phyloP scores from a whole-genome alignment of 139 green algal genomes.

The Monoraphidium neglectum region DNA sequence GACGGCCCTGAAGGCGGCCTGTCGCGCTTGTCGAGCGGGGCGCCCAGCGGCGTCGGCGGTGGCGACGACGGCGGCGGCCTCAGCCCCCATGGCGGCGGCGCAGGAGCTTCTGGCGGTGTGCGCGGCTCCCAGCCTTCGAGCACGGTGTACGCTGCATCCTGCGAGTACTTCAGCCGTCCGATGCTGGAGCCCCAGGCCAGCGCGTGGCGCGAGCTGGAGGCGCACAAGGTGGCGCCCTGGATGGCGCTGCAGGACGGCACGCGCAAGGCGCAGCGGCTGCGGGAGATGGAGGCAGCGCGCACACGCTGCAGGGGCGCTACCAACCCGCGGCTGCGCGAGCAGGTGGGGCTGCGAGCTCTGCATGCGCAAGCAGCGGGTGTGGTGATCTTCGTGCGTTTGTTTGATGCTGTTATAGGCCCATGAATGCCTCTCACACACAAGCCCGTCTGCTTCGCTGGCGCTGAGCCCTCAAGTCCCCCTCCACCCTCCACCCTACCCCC shows the following conservation, averaged over 20 bases:
- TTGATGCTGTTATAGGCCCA: not conserved
- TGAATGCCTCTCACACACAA: no score
- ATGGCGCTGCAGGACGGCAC: conserved; percentile 32
- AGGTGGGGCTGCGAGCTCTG: conserved; percentile 31
- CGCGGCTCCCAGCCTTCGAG: conserved; percentile 45
- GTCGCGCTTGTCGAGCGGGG: not conserved
- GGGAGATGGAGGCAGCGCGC: conserved; percentile 48
- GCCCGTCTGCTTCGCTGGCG: no score
- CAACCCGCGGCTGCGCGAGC: conserved; percentile 49
- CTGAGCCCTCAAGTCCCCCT: no score
- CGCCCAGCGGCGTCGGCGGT: conserved; percentile 9
- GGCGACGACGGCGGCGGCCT: conserved; percentile 7
- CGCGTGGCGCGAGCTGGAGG: conserved; percentile 53
- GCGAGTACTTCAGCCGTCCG: conserved; percentile 71
- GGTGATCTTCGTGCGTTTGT: not conserved
- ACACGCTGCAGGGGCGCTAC: conserved; percentile 28
- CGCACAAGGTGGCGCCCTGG: conserved; percentile 40
- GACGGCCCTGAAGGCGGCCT: not conserved
- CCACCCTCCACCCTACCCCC: not conserved
- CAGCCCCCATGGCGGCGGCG: not conserved
- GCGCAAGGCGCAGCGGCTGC: conserved; percentile 39
- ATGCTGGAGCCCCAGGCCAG: conserved; percentile 68
- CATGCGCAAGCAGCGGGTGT: not conserved
- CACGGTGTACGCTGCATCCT: conserved; percentile 56
- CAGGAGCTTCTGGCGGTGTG: not conserved